Evolutionary conservation across 108 stramenopile genomes (phyloP).

Genomic region (Licmophora abbreviata): DNA sequence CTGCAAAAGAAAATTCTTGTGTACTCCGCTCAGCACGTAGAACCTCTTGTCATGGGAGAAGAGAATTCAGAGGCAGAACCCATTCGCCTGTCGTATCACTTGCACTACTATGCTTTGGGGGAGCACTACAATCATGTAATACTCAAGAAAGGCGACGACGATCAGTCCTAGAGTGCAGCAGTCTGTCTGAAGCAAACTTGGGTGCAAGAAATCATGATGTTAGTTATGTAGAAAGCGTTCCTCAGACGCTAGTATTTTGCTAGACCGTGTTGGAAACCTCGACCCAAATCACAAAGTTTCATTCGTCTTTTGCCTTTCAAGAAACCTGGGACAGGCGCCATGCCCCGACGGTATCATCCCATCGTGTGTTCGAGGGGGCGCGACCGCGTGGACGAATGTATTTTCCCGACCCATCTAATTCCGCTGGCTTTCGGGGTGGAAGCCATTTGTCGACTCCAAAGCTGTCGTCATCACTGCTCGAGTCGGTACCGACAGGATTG

Average conservation of each 20-base stretch:
- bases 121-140: slow-evolving; percentile 96
- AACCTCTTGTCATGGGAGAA: slow-evolving; percentile 39
- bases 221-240: too few species aligned
- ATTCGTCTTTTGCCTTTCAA: too few species aligned
- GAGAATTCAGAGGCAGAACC: slow-evolving; percentile 34
- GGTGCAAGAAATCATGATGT: too few species aligned
- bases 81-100: slow-evolving; percentile 85
- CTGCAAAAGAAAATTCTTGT: slow-evolving; percentile 82
- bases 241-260: too few species aligned
- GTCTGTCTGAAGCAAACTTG: too few species aligned
- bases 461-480: slow-evolving; percentile 2
- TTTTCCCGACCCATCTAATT: neutral
- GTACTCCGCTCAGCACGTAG: slow-evolving; percentile 48
- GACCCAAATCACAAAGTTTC: too few species aligned
- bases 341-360: slow-evolving; percentile 3
- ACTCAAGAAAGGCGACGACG: neutral
- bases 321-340: slow-evolving; percentile 1
- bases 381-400: slow-evolving; percentile 6
- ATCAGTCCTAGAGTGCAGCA: too few species aligned
- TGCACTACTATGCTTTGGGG: slow-evolving; percentile 94
- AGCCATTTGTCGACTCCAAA: neutral
- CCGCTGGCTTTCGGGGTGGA: neutral
- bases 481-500: too few species aligned
- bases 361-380: neutral
- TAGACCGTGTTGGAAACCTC: too few species aligned